Base-by-base conservation (phyloP, 345 rosid species). In the Stellera chamaejasme region DNA sequence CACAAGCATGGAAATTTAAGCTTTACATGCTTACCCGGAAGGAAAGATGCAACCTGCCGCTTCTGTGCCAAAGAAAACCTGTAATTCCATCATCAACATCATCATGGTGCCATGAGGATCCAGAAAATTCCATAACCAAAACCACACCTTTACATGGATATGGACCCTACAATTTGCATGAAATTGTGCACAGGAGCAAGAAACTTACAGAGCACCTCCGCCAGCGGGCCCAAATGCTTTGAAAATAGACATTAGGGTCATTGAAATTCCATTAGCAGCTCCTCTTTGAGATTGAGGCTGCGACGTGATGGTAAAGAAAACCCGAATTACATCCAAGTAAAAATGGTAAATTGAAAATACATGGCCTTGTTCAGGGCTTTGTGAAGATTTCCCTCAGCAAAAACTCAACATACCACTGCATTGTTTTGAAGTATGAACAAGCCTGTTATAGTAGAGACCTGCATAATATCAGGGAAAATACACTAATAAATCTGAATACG, bases 191-290 rank as follows among this genome's bases (percentile, higher is more conserved):
- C 43, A 10, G 13, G 10, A 13, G 26, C 46, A 48, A 32, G 39
- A 2, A n/a, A 76, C 88, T 79, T 70, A 82, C 88, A 82, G 69
- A 19, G 77, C 75, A 61, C 87, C 87, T 60, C 82, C 87, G 50
- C 87, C 82, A 3, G 84, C 87, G 13, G 87, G 87, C 44, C 87
- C 87, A 23, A 76, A 63, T 53, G 87, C 78, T 66, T 82, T 82
- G 74, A 80, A 82, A 65, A 82, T 55, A 48, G 87, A 82, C 84
- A 82, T 82, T 42, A 78, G 82, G 42, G 87, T 79, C 71, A 79
- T 66, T 4, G 87, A 67, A 58, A 82, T 74, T 71, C 84, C 87
- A 66, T 82, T 82, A 19, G 84, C 87, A 16, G 87, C 82, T 25
- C 75, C 84, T 64, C 84, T 76, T 53, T 76, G 84, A 42, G 62